A percentile compares a stretch with the other conserved stretches of the same genome.
phyloP scores from a whole-genome alignment of 352 stramenopile genomes.

The Phytophthora palmivora region DNA sequence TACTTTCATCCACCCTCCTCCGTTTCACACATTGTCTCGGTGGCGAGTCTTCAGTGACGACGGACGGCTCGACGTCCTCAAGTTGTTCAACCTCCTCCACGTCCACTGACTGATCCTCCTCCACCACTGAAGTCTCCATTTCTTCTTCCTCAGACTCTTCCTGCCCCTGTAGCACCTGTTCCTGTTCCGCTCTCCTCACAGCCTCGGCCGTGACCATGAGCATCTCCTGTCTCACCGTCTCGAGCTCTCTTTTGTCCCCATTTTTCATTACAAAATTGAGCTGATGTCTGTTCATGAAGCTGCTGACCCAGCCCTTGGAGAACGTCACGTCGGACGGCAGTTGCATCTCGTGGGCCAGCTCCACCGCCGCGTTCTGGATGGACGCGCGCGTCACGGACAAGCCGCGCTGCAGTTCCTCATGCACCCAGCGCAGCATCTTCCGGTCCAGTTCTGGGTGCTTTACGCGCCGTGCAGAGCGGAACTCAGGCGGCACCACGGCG shows the following conservation, averaged over 20 bases:
- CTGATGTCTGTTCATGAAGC: constrained; percentile 66
- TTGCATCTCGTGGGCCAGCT: constrained; percentile 48
- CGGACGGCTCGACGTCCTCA: constrained; percentile 1
- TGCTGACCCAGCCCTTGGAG: constrained; percentile 70
- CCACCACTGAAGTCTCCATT: not conserved
- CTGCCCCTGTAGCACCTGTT: constrained; percentile 1
- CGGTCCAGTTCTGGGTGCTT: constrained; percentile 63
- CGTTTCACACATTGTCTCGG: constrained; percentile 14
- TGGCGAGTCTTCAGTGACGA: constrained; percentile 1
- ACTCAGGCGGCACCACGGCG: constrained; percentile 47
- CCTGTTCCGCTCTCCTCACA: constrained; percentile 3
- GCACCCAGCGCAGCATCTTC: constrained; percentile 55
- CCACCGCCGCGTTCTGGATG: constrained; percentile 47
- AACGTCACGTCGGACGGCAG: constrained; percentile 50
- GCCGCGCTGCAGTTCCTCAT: constrained; percentile 35
- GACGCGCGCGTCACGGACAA: constrained; percentile 34
- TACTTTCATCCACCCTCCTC: not conserved
- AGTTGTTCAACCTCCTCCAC: constrained; percentile 5
- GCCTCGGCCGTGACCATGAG: not conserved
- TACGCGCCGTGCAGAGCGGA: constrained; percentile 51
- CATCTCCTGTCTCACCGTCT: not conserved
- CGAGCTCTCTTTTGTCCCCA: not conserved
- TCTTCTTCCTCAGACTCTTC: constrained; percentile 4
- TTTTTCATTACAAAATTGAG: constrained; percentile 44
- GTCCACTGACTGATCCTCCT: constrained; percentile 7